Evolutionary conservation across 169 alveolate species (phyloP), one percentile per base, ranked within the genome.

Genomic region (Miamiensis avidus): DNA sequence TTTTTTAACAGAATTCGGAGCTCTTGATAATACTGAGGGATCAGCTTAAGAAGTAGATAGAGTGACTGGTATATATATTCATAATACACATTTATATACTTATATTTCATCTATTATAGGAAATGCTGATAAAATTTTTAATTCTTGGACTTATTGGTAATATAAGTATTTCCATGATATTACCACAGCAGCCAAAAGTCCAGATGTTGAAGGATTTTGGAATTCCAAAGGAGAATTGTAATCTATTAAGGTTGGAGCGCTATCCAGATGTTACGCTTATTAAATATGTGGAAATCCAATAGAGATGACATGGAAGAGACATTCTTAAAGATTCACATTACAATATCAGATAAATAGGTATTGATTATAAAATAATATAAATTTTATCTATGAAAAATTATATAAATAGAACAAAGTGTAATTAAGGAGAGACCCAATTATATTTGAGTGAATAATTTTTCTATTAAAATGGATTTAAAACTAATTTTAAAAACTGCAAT

Each of bases 141-240:
- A 85, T 74, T 87, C 94, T 26, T 94, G 97, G 97, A 94, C 95
- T 74, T 94, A 94, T 86, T 94, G 97, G 97, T 84, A 91, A 84
- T 92, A 82, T 76, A 92, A 92, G 81, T 77, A 86, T 75, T 89
- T 65, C 75, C 91, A 91, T 29, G 94, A 92, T 82, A 79, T 92
- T 33, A 93, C 95, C 65, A 91, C 95, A 73, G 86, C 94, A 0
- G 93, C 95, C 25, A 75, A 86, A 28, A 91, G 90, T 64, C 92
- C 92, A 27, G 76, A 90, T 75, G 91, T 79, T 64, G 96, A 91
- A 72, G 94, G 96, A 29, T 88, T 94, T 75, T 94, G 82, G 82
- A 88, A 91, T 78, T 78, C 82, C 1, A 89, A 90, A 84, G 97
- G 97, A 32, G 87, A 93, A 31, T 75, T 92, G 4, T 87, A 94